Base-by-base conservation (phyloP, 108 stramenopile genomes). In the Nitzschia putrida region DNA sequence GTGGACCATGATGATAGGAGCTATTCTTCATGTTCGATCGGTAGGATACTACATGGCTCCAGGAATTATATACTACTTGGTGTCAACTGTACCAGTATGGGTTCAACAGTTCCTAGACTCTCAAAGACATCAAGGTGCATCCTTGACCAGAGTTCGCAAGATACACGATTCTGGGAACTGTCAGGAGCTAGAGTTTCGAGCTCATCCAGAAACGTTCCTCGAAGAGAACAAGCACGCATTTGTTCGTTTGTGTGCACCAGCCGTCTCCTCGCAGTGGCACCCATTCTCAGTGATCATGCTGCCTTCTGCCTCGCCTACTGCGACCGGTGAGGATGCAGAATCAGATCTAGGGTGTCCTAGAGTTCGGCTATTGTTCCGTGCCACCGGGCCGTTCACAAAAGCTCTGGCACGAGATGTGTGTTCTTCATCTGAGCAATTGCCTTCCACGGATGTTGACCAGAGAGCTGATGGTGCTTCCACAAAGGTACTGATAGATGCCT, bases 21-120 rank as follows among this genome's bases (percentile, higher is more conserved):
- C 77, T 11, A 57, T 84, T 26, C 51, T 74, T 59, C 84, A 85
- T 67, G 76, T 73, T 43, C 64, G 61, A 18, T 64, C 64, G 23
- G 67, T 79, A 52, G 73, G 70, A 25, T 68, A 60, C 40, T 79
- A 72, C 53, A 20, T 82, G 44, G 63, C 64, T 26, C 84, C 84
- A 13, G 70, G 75, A 41, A 40, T 85, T 1, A 23, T 80, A 9
- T 78, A 74, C 58, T 84, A 84, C 40, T 11, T 79, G 20, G 77
- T 66, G 9, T 29, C 53, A 14, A 76, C 64, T 39, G 51, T 81
- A 13, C 83, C 80, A 7, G 44, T 70, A 16, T 53, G n/a, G 20
- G 52, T 74, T 5, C 49, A 67, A 61, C 40, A 39, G 16, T 21
- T 59, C 0, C 21, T 24, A 1, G 64, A 52, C 14, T 57, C 47